A percentile compares a stretch with the other conserved stretches of the same genome.
Conservation (phyloP, 1,139 yeast genomes). For the Protomyces lactucae-debilis region DNA sequence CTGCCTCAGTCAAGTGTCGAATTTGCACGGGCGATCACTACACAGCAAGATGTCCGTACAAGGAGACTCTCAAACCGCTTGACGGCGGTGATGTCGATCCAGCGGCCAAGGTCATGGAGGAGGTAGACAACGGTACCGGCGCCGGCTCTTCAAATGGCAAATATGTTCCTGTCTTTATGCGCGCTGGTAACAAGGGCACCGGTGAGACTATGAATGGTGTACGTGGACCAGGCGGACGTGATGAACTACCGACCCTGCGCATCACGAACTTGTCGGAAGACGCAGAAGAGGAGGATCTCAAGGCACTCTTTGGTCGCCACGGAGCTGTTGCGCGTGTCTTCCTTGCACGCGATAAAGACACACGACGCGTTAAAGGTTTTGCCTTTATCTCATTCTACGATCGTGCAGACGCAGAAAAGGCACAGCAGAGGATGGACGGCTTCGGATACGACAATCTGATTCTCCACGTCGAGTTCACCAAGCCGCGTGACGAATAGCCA, state of each 20-base stretch:
- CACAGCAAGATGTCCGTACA: constrained; percentile 93
- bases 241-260: constrained; percentile 83
- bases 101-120: constrained; percentile 25
- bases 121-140: constrained; percentile 25
- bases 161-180: constrained; percentile 76
- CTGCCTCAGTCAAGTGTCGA: constrained; percentile 71
- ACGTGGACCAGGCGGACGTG: constrained; percentile 48
- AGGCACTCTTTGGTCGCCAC: constrained; percentile 62
- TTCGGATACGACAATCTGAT: constrained; percentile 90
- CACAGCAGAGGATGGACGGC: constrained; percentile 75
- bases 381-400: constrained; percentile 88
- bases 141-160: constrained; percentile 43
- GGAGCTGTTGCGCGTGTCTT: constrained; percentile 73
- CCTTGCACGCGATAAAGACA: constrained; percentile 84
- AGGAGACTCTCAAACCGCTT: constrained; percentile 70
- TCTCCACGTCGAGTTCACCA: constrained; percentile 42
- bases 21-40: constrained; percentile 91
- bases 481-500: constrained; percentile 28
- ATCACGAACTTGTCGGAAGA: constrained; percentile 85
- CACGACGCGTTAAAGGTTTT: constrained; percentile 91
- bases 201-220: constrained; percentile 42
- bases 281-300: constrained; percentile 77
- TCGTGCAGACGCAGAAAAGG: constrained; percentile 66
- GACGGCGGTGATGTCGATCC: constrained; percentile 33
- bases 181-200: constrained; percentile 51